A percentile compares a stretch with the other conserved stretches of the same genome.
Evolutionary conservation across 2,329 filamentous ascomycete genomes (phyloP).

Genomic region (Ceratocystis colombiana): DNA sequence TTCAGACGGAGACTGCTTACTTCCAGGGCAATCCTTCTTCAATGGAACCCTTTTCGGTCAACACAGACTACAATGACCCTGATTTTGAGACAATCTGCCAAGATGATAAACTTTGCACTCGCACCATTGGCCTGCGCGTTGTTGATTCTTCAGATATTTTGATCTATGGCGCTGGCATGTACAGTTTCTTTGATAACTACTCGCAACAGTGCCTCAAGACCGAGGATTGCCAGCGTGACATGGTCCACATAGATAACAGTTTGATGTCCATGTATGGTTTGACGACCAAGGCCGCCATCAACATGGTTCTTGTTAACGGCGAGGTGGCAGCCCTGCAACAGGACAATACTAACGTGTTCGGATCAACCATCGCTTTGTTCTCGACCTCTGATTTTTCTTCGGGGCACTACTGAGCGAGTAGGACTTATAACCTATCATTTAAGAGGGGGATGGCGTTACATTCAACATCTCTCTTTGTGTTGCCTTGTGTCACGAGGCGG

Average conservation of each 20-base stretch:
- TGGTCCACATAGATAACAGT: conserved; percentile 60
- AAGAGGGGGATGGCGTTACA: no score
- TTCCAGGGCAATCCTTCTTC: conserved; percentile 76
- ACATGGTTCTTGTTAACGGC: conserved; percentile 60
- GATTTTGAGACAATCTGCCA: conserved; percentile 52
- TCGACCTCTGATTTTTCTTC: conserved; percentile 24
- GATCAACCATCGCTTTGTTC: conserved; percentile 50
- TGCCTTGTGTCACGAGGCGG: neutral
- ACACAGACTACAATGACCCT: conserved; percentile 53
- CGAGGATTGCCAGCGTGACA: conserved; percentile 66
- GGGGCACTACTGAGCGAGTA: neutral
- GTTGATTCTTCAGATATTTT: conserved; percentile 56
- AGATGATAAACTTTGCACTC: conserved; percentile 44
- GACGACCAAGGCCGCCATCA: conserved; percentile 63
- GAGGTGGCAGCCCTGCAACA: conserved; percentile 43
- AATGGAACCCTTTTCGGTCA: conserved; percentile 51
- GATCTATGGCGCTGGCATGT: conserved; percentile 64
- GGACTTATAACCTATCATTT: neutral
- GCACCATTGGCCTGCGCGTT: conserved; percentile 51
- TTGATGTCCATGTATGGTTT: conserved; percentile 55
- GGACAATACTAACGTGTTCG: conserved; percentile 57
- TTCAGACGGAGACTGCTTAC: conserved; percentile 85
- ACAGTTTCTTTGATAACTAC: conserved; percentile 80
- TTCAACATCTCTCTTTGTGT: conserved; percentile 19
- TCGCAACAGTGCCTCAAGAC: conserved; percentile 55